Evolutionary conservation across 1,139 yeast genomes (phyloP).

Genomic region (Sugiyamaella castrensis): DNA sequence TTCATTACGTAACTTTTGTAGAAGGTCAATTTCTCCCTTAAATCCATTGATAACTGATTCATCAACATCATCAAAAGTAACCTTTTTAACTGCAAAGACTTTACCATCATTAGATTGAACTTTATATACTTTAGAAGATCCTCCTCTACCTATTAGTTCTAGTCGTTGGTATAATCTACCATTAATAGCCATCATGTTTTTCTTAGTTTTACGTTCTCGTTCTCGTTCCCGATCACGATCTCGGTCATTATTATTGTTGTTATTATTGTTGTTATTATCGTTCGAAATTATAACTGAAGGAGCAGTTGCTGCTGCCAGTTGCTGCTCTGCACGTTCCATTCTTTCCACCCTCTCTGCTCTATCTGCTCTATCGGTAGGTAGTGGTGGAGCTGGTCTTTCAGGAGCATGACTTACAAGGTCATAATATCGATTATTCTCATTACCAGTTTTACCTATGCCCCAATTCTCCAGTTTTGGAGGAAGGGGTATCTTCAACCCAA

Average conservation of each 20-base stretch:
- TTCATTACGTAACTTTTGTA: constrained; percentile 57
- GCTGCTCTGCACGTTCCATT: constrained; percentile 3
- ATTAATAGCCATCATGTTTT: constrained; percentile 45
- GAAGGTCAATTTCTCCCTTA: constrained; percentile 83
- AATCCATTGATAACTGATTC: constrained; percentile 70
- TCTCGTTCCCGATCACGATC: constrained; percentile 1
- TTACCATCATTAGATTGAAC: constrained; percentile 56
- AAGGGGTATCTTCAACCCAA: constrained; percentile 7
- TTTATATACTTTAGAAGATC: constrained; percentile 87
- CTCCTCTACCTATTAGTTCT: constrained; percentile 86
- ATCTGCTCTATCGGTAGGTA: constrained; percentile 9
- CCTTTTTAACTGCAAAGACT: constrained; percentile 78
- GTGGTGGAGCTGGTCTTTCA: constrained; percentile 12
- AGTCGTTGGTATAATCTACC: constrained; percentile 66
- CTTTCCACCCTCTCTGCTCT: constrained; percentile 3
- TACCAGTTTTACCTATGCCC: background rate
- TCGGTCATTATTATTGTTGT: background rate
- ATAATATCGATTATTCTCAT: background rate
- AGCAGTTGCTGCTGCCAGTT: background rate
- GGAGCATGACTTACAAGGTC: constrained; percentile 4
- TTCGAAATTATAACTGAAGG: background rate
- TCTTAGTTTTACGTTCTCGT: constrained; percentile 22
- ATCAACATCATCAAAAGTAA: constrained; percentile 70
- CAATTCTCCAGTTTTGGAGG: constrained; percentile 18
- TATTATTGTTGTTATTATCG: background rate